Conservation (phyloP, 2,329 filamentous ascomycete species). For the Penicillium griseofulvum region DNA sequence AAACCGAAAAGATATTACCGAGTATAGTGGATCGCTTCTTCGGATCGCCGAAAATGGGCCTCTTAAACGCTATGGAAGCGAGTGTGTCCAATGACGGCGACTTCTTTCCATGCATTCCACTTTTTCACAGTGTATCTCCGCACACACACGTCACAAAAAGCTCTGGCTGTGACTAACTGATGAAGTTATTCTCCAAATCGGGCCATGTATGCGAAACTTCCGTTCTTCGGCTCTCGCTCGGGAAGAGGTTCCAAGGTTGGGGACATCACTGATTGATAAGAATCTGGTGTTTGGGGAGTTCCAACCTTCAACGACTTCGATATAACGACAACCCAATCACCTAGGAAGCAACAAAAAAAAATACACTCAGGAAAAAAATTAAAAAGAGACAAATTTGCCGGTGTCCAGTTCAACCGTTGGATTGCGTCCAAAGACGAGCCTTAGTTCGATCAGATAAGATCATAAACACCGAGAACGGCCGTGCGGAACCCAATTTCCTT, state of each 20-base stretch:
- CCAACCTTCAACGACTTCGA: slow-evolving; percentile 1
- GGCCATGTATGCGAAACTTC: slow-evolving; percentile 6
- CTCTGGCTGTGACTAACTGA: background rate
- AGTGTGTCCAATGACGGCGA: slow-evolving; percentile 5
- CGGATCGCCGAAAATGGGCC: background rate
- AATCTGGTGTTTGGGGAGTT: slow-evolving; percentile 7
- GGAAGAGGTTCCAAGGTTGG: background rate
- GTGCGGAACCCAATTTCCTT: slow-evolving; percentile 3
- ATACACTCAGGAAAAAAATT: too few relatives aligned
- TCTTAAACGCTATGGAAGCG: background rate
- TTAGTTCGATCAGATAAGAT: slow-evolving; percentile 31
- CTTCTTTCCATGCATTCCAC: background rate
- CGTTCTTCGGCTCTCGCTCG: slow-evolving; percentile 19
- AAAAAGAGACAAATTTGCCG: background rate
- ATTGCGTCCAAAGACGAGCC: slow-evolving; percentile 6
- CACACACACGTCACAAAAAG: background rate
- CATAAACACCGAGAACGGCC: slow-evolving; percentile 13
- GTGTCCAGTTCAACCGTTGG: slow-evolving; percentile 9
- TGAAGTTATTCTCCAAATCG: background rate
- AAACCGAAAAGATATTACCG: background rate
- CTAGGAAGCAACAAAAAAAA: background rate
- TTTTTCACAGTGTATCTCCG: background rate
- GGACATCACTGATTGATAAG: slow-evolving; percentile 27
- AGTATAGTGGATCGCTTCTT: background rate
- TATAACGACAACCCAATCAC: slow-evolving; percentile 1